Evolutionary conservation across 306 rosid species (phyloP).

Genomic region (Fragaria vesca): DNA sequence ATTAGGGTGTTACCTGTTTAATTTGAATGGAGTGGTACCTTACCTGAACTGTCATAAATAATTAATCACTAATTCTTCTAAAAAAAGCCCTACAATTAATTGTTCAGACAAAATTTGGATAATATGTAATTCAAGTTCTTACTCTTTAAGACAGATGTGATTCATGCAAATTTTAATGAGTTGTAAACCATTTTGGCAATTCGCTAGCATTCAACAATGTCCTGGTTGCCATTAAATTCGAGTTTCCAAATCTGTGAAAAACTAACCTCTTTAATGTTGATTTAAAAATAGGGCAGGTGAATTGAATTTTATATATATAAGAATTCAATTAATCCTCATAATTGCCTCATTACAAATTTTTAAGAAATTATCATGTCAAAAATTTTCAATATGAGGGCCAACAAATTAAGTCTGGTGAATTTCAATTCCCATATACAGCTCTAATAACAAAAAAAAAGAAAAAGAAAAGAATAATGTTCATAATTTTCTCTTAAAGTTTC

Average conservation of each 20-base stretch:
- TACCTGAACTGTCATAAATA: too few species aligned
- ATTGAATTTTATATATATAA: background rate
- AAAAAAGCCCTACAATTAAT: background rate
- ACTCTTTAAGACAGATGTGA: background rate
- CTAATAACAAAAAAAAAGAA: too few species aligned
- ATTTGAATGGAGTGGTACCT: too few species aligned
- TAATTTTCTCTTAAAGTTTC: too few species aligned
- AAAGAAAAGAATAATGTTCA: too few species aligned
- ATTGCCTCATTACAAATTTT: background rate
- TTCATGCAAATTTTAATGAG: background rate
- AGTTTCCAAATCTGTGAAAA: background rate
- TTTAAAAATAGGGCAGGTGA: background rate
- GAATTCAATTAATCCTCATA: background rate
- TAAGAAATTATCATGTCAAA: background rate
- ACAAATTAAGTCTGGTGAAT: background rate
- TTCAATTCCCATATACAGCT: too few species aligned
- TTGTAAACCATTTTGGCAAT: background rate
- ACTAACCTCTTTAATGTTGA: background rate
- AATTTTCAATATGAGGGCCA: background rate
- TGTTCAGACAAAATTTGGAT: background rate
- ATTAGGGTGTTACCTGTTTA: too few species aligned
- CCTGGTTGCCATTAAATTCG: background rate
- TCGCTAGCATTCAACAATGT: background rate
- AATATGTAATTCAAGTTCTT: background rate
- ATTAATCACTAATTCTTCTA: background rate